These are phyloP conservation scores for Cryomyces antarcticus DNA, from an alignment of 495 filamentous ascomycete genomes.

Conservation along the genomic window DNA sequence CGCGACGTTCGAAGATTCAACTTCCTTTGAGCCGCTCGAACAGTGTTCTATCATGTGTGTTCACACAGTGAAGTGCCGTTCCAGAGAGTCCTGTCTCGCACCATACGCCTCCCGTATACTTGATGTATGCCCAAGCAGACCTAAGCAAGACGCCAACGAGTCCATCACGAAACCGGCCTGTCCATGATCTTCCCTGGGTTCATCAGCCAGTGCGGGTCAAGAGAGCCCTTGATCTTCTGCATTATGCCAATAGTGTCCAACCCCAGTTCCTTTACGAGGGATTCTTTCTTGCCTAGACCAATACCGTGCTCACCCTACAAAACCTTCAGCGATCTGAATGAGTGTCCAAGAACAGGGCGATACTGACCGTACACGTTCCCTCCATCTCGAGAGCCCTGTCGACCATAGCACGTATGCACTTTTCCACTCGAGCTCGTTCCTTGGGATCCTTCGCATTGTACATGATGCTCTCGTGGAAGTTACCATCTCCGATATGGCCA, in stretches of 20 bases:
- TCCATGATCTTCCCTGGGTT: slow-evolving; percentile 64
- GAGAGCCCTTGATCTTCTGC: slow-evolving; percentile 61
- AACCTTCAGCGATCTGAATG: too few species aligned
- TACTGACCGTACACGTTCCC: slow-evolving; percentile 49
- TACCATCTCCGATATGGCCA: slow-evolving; percentile 68
- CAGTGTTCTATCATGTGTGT: not conserved
- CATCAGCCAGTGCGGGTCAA: slow-evolving; percentile 81
- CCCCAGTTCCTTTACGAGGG: slow-evolving; percentile 64
- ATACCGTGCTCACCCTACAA: slow-evolving; percentile 58
- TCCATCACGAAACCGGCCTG: too few species aligned
- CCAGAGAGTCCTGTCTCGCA: not conserved
- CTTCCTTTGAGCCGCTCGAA: not conserved
- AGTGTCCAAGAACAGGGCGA: too few species aligned
- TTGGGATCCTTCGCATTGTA: slow-evolving; percentile 47
- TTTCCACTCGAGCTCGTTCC: slow-evolving; percentile 53
- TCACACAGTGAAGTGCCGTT: not conserved
- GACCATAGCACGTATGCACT: slow-evolving; percentile 74
- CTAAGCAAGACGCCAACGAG: too few species aligned
- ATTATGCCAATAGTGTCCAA: slow-evolving; percentile 63
- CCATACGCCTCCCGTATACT: too few species aligned
- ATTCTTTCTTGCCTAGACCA: slow-evolving; percentile 73
- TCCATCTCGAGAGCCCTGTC: slow-evolving; percentile 78
- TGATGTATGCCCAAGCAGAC: too few species aligned
- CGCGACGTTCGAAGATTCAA: not conserved
- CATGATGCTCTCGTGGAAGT: slow-evolving; percentile 81